These are phyloP conservation scores for Cucumis melo DNA, from an alignment of 306 rosid species.

Conservation along the genomic window DNA sequence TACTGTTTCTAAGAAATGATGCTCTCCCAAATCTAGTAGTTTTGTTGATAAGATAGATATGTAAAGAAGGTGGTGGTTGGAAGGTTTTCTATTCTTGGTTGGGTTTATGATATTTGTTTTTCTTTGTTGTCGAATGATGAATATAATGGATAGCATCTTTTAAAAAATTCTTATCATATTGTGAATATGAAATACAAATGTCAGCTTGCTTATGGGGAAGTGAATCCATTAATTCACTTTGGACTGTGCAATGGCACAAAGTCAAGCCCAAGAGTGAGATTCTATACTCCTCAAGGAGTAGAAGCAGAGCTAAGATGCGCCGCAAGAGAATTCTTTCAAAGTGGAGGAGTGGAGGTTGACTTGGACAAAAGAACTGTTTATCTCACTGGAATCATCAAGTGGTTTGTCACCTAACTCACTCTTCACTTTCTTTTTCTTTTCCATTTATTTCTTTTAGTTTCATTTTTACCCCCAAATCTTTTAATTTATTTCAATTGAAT, in stretches of 20 bases:
- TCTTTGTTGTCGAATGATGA: background rate
- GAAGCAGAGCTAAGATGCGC: slow-evolving; percentile 69
- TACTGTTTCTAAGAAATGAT: background rate
- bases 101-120: background rate
- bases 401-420: slow-evolving; percentile 27
- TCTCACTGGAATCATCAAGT: slow-evolving; percentile 57
- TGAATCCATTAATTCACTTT: slow-evolving; percentile 74
- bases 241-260: slow-evolving; percentile 78
- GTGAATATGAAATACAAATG: background rate
- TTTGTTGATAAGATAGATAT: background rate
- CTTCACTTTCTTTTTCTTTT: background rate
- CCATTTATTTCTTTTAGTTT: background rate
- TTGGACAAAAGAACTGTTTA: slow-evolving; percentile 69
- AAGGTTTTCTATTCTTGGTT: background rate
- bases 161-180: background rate
- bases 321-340: slow-evolving; percentile 65
- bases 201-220: slow-evolving; percentile 51
- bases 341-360: slow-evolving; percentile 65
- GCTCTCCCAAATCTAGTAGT: background rate
- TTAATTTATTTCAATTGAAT: background rate
- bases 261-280: slow-evolving; percentile 73
- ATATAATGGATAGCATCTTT: background rate
- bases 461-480: too few species aligned
- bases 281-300: slow-evolving; percentile 58
- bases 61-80: too few species aligned